A percentile compares a stretch with the other conserved stretches of the same genome.
Conservation (phyloP, 2,329 filamentous ascomycete species). For the Colletotrichum liriopes region DNA sequence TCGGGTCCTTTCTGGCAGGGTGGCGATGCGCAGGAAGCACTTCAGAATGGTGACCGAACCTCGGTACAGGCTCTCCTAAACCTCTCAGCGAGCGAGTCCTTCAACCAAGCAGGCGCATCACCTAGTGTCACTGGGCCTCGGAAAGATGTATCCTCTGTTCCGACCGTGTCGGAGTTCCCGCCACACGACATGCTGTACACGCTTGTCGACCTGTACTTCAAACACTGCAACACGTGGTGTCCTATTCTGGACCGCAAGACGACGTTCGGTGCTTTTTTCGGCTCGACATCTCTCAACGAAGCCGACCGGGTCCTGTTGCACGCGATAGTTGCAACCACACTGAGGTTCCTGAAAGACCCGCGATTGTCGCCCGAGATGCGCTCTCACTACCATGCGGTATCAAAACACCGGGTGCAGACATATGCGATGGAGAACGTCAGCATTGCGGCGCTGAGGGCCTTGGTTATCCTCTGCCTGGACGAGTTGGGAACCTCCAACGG, state of each 20-base stretch:
- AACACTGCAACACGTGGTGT: constrained; percentile 75
- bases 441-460: constrained; percentile 56
- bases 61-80: constrained; percentile 45
- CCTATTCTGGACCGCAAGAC: constrained; percentile 62
- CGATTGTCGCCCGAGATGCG: constrained; percentile 56
- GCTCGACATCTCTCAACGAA: constrained; percentile 57
- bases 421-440: constrained; percentile 60
- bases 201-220: constrained; percentile 74
- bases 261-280: constrained; percentile 58
- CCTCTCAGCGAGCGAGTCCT: constrained; percentile 39
- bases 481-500: constrained; percentile 61
- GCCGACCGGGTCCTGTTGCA: constrained; percentile 59
- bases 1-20: constrained; percentile 52
- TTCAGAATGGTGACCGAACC: constrained; percentile 43
- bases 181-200: constrained; percentile 74
- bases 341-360: constrained; percentile 59
- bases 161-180: constrained; percentile 65
- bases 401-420: constrained; percentile 57
- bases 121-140: constrained; percentile 29
- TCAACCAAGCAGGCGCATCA: constrained; percentile 29
- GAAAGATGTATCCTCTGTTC: constrained; percentile 50
- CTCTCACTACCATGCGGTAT: constrained; percentile 57
- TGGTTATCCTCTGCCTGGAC: constrained; percentile 60
- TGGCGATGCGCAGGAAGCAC: constrained; percentile 50
- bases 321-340: constrained; percentile 61